These are phyloP conservation scores for Fraxinus angustifolia DNA, from an alignment of 305 asterid genomes.

Conservation along the genomic window DNA sequence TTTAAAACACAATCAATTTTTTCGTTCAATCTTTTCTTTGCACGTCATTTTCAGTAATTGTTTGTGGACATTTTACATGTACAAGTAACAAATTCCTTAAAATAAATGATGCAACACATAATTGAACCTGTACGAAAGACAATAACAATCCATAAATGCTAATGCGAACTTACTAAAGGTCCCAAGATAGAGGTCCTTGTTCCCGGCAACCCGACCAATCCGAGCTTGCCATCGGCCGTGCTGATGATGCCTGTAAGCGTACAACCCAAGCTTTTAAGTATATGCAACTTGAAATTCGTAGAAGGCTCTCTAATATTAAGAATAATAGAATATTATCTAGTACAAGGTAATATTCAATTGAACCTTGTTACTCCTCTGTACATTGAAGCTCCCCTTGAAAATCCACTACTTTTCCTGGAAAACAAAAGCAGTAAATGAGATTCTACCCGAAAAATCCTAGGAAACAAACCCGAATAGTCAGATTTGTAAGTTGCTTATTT, in stretches of 20 bases:
- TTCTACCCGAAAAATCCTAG: not conserved
- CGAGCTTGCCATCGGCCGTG: slow-evolving; percentile 97
- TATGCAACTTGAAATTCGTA: not conserved
- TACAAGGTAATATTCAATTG: not conserved
- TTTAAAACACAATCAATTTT: too few relatives aligned
- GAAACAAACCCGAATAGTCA: not conserved
- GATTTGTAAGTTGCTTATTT: not conserved
- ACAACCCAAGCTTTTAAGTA: not conserved
- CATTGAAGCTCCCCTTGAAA: slow-evolving; percentile 87
- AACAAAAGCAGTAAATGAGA: not conserved
- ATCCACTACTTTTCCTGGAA: slow-evolving; percentile 87
- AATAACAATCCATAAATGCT: not conserved
- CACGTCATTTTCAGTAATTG: too few relatives aligned
- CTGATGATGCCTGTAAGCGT: slow-evolving; percentile 71
- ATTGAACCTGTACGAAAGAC: not conserved
- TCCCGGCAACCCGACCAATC: slow-evolving; percentile 92
- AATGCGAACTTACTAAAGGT: slow-evolving; percentile 65
- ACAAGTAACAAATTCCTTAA: too few relatives aligned
- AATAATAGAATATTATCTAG: not conserved
- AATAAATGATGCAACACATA: not conserved
- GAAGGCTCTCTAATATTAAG: not conserved
- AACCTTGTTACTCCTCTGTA: slow-evolving; percentile 95
- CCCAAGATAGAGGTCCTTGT: slow-evolving; percentile 89
- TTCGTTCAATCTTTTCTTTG: too few relatives aligned
- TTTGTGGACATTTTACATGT: too few relatives aligned